These are phyloP conservation scores for Zygoascus sp. DNA, from an alignment of 1,139 yeast genomes.

Conservation along the genomic window DNA sequence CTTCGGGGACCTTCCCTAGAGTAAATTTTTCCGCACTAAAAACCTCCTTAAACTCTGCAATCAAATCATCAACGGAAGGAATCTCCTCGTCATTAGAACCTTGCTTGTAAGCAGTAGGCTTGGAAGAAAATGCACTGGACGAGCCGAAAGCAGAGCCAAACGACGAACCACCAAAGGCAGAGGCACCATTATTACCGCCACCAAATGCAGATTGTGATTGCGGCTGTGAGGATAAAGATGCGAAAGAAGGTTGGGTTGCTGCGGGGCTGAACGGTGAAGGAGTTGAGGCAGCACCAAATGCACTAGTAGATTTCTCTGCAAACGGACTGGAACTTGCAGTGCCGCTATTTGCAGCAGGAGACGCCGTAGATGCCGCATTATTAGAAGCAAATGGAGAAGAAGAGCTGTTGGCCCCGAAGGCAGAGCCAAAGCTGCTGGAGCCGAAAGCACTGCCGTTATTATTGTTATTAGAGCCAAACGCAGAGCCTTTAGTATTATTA, in stretches of 20 bases:
- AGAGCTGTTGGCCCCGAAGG: too few species aligned
- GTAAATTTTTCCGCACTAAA: conserved; percentile 51
- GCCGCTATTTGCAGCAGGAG: neutral
- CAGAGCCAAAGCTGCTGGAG: neutral
- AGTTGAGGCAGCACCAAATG: neutral
- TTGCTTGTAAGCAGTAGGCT: conserved; percentile 29
- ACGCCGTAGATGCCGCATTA: neutral
- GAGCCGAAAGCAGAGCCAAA: neutral
- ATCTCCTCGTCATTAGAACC: conserved; percentile 36
- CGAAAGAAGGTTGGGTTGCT: neutral
- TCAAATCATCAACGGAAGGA: conserved; percentile 38
- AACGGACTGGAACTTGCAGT: neutral
- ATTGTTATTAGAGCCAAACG: neutral
- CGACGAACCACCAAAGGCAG: conserved; percentile 21
- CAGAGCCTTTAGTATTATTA: neutral
- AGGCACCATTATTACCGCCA: conserved; percentile 8
- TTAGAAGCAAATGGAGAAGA: too few species aligned
- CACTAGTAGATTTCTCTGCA: neutral
- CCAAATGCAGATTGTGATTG: too few species aligned
- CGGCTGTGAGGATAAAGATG: neutral
- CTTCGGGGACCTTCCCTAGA: conserved; percentile 71
- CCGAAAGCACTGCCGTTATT: neutral
- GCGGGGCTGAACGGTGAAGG: too few species aligned
- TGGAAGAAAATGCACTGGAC: conserved; percentile 4
- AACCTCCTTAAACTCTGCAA: conserved; percentile 42